Evolutionary conservation across 106 monocot genomes (phyloP), one percentile per base, ranked within the genome.

Genomic region (Dendrobium nobile): DNA sequence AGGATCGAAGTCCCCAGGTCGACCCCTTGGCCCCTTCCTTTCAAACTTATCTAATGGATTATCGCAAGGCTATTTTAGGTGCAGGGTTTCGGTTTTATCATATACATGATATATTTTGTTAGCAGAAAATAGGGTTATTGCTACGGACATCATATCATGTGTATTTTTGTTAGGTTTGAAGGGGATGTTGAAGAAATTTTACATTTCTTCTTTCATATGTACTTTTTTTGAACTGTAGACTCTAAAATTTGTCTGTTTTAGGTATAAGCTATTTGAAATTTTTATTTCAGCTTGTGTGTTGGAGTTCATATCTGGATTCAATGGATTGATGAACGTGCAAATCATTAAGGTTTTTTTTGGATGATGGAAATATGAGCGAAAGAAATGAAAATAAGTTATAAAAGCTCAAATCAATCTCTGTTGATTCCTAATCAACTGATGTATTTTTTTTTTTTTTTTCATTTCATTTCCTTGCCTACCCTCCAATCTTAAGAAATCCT

Each of bases 21-120:
- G 77, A 96, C 96, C 33, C 96, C 96, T 42, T 96, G 96, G 96
- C 96, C 96, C 33, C 96, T 96, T 67, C 96, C 96, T 41, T 93
- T 96, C 87, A 96, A 96, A 87, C 93, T 96, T 83, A 93, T 96
- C 70, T 96, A 77, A 76, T 27, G 9, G 22, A 8, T 76, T 76
- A 7, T 26, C 41, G 48, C 47, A 48, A 48, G 22, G 10, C 17
- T 24, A 2, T 41, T 76, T 15, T 48, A 51, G 74, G 44, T 4
- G 41, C 11, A 72, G 37, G 33, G 74, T 42, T 41, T 70, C 11
- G 11, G 26, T 33, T 70, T 70, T 74, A 20, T 16, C 43, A 43
- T 74, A 17, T 74, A 20, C 7, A 43, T 20, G 43, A 42, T 74
- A 43, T 74, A 17, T 20, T 41, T 41, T 0, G 8, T 70, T 70